Conservation (phyloP, 2,329 filamentous ascomycete species). For the Leptographium lundbergii region DNA sequence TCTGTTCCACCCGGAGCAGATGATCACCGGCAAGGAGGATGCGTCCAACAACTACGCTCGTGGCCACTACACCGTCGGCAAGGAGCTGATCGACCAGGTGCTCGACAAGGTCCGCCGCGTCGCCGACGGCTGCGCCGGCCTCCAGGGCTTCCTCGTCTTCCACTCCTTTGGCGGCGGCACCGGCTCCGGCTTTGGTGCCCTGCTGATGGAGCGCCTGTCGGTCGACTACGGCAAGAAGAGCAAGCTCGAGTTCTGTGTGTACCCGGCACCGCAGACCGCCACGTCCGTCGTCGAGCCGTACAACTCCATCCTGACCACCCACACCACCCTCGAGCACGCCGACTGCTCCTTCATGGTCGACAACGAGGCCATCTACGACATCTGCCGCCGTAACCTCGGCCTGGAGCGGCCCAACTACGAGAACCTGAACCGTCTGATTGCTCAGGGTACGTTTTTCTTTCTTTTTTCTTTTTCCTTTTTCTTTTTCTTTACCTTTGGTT, state of each 20-base stretch:
- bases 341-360: slow-evolving; percentile 99
- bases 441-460: slow-evolving; percentile 55
- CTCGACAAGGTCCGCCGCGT: slow-evolving; percentile 96
- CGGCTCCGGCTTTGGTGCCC: slow-evolving; percentile 94
- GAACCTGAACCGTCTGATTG: slow-evolving; percentile 97
- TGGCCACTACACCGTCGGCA: slow-evolving; percentile 98
- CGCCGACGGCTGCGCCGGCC: slow-evolving; percentile 93
- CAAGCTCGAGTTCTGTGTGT: slow-evolving; percentile 99
- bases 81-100: slow-evolving; percentile 97
- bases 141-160: slow-evolving; percentile 99
- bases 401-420: slow-evolving; percentile 97
- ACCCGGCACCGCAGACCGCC: slow-evolving; percentile 92
- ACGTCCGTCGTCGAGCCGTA: slow-evolving; percentile 98
- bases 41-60: slow-evolving; percentile 99
- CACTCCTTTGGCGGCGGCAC: slow-evolving; percentile 99
- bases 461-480: neutral
- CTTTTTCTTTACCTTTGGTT: neutral
- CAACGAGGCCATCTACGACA: slow-evolving; percentile 99
- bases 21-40: slow-evolving; percentile 99
- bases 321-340: slow-evolving; percentile 98
- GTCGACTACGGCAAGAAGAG: slow-evolving; percentile 99
- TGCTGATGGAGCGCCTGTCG: slow-evolving; percentile 97
- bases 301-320: slow-evolving; percentile 98
- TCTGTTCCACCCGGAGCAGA: slow-evolving; percentile 97
- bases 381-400: slow-evolving; percentile 93